Conservation (phyloP, 2,329 filamentous ascomycete genomes). For the Diplocarpon mali region DNA sequence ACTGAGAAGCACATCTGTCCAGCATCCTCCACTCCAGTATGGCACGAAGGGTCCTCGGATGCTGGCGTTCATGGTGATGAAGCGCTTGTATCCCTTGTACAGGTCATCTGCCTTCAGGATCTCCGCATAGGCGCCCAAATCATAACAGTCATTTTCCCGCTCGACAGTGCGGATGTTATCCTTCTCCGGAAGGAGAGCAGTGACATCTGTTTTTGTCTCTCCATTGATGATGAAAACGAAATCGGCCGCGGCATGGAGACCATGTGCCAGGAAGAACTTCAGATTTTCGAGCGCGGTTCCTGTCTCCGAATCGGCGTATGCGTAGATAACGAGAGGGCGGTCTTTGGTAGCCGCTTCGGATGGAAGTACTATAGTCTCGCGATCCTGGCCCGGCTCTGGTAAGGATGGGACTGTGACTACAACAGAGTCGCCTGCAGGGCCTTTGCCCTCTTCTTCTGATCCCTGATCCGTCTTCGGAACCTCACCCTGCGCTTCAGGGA, state of each 20-base stretch:
- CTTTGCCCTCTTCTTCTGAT: no score
- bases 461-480: background rate
- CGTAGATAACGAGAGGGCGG: constrained; percentile 21
- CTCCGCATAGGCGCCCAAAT: constrained; percentile 22
- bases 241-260: constrained; percentile 22
- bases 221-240: constrained; percentile 26
- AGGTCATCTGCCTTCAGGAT: constrained; percentile 18
- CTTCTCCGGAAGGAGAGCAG: constrained; percentile 11
- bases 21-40: constrained; percentile 20
- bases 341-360: no score
- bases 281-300: constrained; percentile 18
- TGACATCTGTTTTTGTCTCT: constrained; percentile 15
- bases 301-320: constrained; percentile 19
- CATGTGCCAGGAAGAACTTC: constrained; percentile 23
- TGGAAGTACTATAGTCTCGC: no score
- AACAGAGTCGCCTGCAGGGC: no score
- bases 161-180: constrained; percentile 18
- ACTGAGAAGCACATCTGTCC: constrained; percentile 22
- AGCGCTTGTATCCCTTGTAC: constrained; percentile 22
- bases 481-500: background rate
- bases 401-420: no score
- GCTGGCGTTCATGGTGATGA: constrained; percentile 24
- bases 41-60: constrained; percentile 25
- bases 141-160: constrained; percentile 23
- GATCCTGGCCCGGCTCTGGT: no score